Evolutionary conservation across 805 yeast species (phyloP).

Genomic region (Candida adriatica): DNA sequence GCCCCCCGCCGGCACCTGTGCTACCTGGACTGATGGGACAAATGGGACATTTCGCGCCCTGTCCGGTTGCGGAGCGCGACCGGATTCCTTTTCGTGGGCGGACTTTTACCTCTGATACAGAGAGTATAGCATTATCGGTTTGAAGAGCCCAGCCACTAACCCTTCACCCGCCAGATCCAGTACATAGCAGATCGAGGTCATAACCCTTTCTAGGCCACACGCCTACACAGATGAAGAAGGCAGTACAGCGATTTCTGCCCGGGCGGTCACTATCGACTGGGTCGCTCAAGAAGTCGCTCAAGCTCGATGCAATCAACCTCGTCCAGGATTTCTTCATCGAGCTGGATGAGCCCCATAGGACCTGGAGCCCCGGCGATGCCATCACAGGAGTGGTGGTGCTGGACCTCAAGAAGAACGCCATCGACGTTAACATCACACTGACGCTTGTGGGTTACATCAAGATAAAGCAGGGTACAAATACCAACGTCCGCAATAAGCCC

Average conservation of each 20-base stretch:
- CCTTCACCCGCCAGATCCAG: too few species aligned
- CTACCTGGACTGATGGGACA: too few species aligned
- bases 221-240: conserved; percentile 25
- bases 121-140: too few species aligned
- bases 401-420: conserved; percentile 46
- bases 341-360: conserved; percentile 67
- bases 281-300: conserved; percentile 19
- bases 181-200: too few species aligned
- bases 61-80: too few species aligned
- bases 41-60: too few species aligned
- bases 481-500: conserved; percentile 46
- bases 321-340: conserved; percentile 62
- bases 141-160: too few species aligned
- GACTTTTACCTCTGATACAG: too few species aligned
- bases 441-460: conserved; percentile 52
- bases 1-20: too few species aligned
- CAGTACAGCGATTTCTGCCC: conserved; percentile 22
- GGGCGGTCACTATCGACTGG: conserved; percentile 13
- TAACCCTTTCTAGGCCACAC: too few species aligned
- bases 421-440: conserved; percentile 46
- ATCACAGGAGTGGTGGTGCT: conserved; percentile 58
- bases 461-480: conserved; percentile 40
- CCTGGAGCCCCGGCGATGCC: conserved; percentile 76
- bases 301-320: conserved; percentile 26
- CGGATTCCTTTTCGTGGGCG: too few species aligned